phyloP scores from a whole-genome alignment of 192 early-diverging fungal species.

The Bifiguratus adelaidae region DNA sequence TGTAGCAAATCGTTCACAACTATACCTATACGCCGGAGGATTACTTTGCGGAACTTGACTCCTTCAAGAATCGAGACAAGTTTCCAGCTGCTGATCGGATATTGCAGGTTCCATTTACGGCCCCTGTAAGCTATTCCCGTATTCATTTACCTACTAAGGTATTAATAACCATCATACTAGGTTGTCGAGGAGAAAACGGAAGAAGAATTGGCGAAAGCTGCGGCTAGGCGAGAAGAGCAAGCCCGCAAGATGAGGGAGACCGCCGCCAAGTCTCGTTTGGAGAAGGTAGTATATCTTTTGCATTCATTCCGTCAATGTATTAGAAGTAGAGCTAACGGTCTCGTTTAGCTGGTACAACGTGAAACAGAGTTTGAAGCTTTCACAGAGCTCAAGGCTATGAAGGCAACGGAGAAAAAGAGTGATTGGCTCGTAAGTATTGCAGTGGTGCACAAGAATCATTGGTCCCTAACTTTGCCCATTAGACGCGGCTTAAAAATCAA shows the following conservation, averaged over 20 bases:
- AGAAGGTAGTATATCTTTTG: constrained; percentile 44
- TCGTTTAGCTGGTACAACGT: constrained; percentile 40
- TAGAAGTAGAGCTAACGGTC: not conserved
- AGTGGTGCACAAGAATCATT: not conserved
- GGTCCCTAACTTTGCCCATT: constrained; percentile 3
- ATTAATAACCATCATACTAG: constrained; percentile 7
- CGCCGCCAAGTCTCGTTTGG: constrained; percentile 68
- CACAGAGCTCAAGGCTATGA: constrained; percentile 29
- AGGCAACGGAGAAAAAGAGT: constrained; percentile 22
- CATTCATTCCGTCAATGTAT: too few species aligned
- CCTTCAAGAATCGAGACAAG: constrained; percentile 45
- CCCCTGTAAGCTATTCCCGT: constrained; percentile 24
- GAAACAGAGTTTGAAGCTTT: constrained; percentile 58
- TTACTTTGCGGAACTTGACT: constrained; percentile 57
- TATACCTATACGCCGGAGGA: constrained; percentile 66
- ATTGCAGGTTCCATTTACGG: constrained; percentile 74
- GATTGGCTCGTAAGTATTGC: constrained; percentile 32
- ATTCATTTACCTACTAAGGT: not conserved
- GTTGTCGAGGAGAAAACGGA: constrained; percentile 62
- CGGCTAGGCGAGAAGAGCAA: constrained; percentile 61
- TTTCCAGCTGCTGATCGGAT: constrained; percentile 55
- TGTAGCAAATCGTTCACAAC: constrained; percentile 53
- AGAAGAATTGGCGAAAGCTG: constrained; percentile 60
- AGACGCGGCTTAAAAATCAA: constrained; percentile 40
- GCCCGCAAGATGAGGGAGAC: constrained; percentile 66